phyloP scores from a whole-genome alignment of 1,284 basidiomycete species.

The Naganishia liquefaciens region DNA sequence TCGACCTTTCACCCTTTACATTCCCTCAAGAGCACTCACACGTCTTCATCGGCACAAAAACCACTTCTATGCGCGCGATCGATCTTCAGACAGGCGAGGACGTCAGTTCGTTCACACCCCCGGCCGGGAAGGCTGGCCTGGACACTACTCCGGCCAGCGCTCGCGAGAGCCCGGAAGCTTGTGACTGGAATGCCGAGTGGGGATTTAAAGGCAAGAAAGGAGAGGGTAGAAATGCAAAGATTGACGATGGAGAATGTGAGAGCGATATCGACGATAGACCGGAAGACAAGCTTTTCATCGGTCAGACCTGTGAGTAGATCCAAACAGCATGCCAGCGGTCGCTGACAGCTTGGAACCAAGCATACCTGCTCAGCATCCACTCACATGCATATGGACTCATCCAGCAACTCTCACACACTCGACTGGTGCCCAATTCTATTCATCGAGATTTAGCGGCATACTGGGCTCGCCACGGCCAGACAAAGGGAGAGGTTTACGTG shows the following conservation, averaged over 20 bases:
- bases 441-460: constrained; percentile 50
- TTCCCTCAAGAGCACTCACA: constrained; percentile 50
- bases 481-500: constrained; percentile 37
- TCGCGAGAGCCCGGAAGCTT: constrained; percentile 1
- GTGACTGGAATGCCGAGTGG: constrained; percentile 22
- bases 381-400: constrained; percentile 27
- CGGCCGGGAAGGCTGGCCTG: neutral
- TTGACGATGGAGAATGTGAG: constrained; percentile 28
- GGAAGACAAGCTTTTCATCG: constrained; percentile 32
- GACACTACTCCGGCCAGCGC: constrained; percentile 1
- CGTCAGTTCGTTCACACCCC: constrained; percentile 45
- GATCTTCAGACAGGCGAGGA: constrained; percentile 51
- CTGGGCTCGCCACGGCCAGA: constrained; percentile 45
- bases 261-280: constrained; percentile 33
- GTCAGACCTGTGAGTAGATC: constrained; percentile 28
- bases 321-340: neutral
- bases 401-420: constrained; percentile 29
- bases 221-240: neutral
- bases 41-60: constrained; percentile 52
- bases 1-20: constrained; percentile 51
- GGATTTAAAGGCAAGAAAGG: constrained; percentile 10
- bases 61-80: constrained; percentile 50
- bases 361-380: constrained; percentile 32
- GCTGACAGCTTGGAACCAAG: constrained; percentile 9
- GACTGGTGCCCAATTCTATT: constrained; percentile 45